Base-by-base conservation (phyloP, 352 stramenopile species). In the Globisporangium canariense region DNA sequence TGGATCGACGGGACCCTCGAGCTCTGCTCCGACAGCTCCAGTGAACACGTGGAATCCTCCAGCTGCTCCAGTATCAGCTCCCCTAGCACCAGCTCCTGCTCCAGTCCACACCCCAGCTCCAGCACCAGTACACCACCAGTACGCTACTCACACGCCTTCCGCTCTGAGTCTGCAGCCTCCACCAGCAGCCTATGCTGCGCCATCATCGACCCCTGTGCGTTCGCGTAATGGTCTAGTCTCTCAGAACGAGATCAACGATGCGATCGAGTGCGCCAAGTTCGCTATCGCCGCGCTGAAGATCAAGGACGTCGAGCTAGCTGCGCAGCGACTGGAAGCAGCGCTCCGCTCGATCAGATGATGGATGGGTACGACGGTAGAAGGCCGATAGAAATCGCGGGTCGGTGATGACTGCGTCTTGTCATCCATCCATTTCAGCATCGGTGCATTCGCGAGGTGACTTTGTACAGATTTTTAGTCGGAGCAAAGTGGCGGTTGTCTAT, bases 211-310 rank as follows among this genome's bases (percentile, higher is more conserved):
- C 25, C 43, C 67, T 41, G 40, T 70, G 64, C 69, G 71, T 6
- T 65, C 75, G 9, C 72, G 71, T 16, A 68, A 70, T 49, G 75
- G 77, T 5, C 71, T 75, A 3, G 71, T 82, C 22, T 86, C 81
- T 18, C 81, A 91, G 43, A 88, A 72, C 59, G 76, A 95, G 34
- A 81, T 93, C 36, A 90, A 92, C 58, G 86, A 95, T 54, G 86
- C 86, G 9, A 88, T 93, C 54, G 86, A 95, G 59, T 92, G 74
- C 43, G 79, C 83, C 14, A 93, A 93, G 65, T 95, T 95, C 43
- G 86, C 86, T 4, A 71, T 91, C 52, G 86, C 86, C 30, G 84
- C 86, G 20, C 68, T 95, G 25, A 93, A 95, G 77, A 83, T 91
- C 46, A 92, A 93, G 75, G 84, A 95, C 45, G 74, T 90, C 34